These are phyloP conservation scores for Lippia alba DNA, from an alignment of 305 asterid species.

Conservation along the genomic window DNA sequence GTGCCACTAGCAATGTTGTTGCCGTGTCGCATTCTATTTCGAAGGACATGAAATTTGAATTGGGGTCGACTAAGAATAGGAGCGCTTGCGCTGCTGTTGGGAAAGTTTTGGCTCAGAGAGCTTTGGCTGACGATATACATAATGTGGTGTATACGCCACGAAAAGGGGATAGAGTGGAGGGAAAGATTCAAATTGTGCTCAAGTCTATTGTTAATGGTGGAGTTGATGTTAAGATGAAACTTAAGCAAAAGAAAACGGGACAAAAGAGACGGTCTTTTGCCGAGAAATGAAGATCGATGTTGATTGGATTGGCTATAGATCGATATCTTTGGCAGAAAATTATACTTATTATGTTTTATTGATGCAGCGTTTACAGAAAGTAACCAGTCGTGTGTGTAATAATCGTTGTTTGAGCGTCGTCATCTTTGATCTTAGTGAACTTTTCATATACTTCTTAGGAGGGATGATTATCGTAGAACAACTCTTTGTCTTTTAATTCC, in stretches of 20 bases:
- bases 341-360: no score
- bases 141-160: constrained; percentile 78
- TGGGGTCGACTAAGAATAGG: constrained; percentile 73
- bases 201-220: constrained; percentile 65
- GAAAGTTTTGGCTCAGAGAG: constrained; percentile 74
- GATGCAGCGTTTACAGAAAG: no score
- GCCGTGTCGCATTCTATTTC: constrained; percentile 83
- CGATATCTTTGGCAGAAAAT: neutral
- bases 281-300: constrained; percentile 31
- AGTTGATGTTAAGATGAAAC: constrained; percentile 71
- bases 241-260: constrained; percentile 66
- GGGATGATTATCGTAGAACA: no score
- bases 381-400: no score
- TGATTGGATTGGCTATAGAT: neutral
- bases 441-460: neutral
- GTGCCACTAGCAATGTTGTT: constrained; percentile 87
- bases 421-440: neutral
- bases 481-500: no score
- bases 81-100: constrained; percentile 73
- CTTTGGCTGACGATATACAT: constrained; percentile 84
- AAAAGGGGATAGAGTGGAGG: constrained; percentile 72
- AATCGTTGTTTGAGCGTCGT: no score
- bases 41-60: constrained; percentile 82
- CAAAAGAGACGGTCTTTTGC: constrained; percentile 32
- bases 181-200: constrained; percentile 73